Evolutionary conservation across 1,284 basidiomycete genomes (phyloP).

Genomic region (Rhodotorula sp.): DNA sequence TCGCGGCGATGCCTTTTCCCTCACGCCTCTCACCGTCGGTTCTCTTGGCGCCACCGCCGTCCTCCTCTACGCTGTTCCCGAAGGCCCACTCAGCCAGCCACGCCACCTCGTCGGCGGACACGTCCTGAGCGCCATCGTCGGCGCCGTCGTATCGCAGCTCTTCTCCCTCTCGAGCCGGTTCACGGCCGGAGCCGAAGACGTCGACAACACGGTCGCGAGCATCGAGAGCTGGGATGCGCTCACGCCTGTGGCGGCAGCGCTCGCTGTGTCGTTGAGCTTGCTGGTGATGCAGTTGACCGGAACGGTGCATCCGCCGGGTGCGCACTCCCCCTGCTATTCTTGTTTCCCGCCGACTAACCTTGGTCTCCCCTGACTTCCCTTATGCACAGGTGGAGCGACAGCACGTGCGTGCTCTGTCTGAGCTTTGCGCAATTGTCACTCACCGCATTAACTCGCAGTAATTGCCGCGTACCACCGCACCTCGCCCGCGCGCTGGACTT

Average conservation of each 20-base stretch:
- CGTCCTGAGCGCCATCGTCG: conserved; percentile 23
- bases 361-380: no score
- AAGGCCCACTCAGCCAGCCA: conserved; percentile 31
- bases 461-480: conserved; percentile 28
- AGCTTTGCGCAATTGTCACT: not conserved
- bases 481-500: conserved; percentile 16
- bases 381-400: conserved; percentile 22
- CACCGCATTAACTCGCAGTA: conserved; percentile 4
- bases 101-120: conserved; percentile 31
- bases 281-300: conserved; percentile 36
- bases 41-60: conserved; percentile 37
- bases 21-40: conserved; percentile 28
- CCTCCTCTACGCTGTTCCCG: conserved; percentile 34
- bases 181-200: not conserved
- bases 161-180: conserved; percentile 25
- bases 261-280: conserved; percentile 18
- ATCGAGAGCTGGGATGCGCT: conserved; percentile 12
- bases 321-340: not conserved
- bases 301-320: conserved; percentile 37
- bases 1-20: not conserved
- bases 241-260: conserved; percentile 17
- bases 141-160: conserved; percentile 27
- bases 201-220: conserved; percentile 14
- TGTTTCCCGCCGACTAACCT: not conserved
- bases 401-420: conserved; percentile 9